A percentile compares a stretch with the other conserved stretches of the same genome.
These are phyloP conservation scores for Aureobasidium namibiae DNA, from an alignment of 2,329 filamentous ascomycete genomes.

Conservation along the genomic window DNA sequence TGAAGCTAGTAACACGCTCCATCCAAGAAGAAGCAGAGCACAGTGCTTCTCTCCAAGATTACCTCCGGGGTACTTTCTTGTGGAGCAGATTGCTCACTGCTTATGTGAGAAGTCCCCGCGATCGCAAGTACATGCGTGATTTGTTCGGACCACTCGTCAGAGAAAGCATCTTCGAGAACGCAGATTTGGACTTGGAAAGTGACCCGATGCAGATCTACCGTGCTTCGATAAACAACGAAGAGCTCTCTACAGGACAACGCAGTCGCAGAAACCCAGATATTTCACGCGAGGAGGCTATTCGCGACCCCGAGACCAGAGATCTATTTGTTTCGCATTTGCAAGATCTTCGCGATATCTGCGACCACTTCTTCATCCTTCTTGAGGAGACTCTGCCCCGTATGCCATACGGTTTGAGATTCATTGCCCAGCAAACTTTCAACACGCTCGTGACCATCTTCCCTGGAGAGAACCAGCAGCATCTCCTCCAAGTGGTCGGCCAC, in stretches of 20 bases:
- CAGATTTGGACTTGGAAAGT: conserved; percentile 84
- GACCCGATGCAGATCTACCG: conserved; percentile 97
- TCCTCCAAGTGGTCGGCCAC: conserved; percentile 76
- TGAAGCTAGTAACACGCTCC: conserved; percentile 78
- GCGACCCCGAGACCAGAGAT: conserved; percentile 83
- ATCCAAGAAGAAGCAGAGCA: conserved; percentile 78
- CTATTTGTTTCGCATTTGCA: conserved; percentile 92
- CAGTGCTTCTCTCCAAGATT: conserved; percentile 69
- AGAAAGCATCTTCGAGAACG: conserved; percentile 88
- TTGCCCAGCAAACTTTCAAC: conserved; percentile 80
- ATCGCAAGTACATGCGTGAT: conserved; percentile 86
- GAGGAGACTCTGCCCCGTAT: conserved; percentile 81
- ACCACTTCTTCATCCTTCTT: conserved; percentile 74
- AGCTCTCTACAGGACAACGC: conserved; percentile 79
- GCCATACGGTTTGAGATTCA: conserved; percentile 85
- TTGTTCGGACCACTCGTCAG: conserved; percentile 77
- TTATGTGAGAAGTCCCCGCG: conserved; percentile 83
- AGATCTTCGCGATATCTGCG: conserved; percentile 86
- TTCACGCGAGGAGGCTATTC: conserved; percentile 86
- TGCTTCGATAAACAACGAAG: conserved; percentile 93
- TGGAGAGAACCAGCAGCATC: conserved; percentile 64
- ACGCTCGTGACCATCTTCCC: conserved; percentile 69
- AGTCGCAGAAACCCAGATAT: conserved; percentile 78
- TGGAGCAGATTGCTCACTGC: conserved; percentile 80
- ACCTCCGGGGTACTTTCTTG: conserved; percentile 82